Base-by-base conservation (phyloP, 2,329 filamentous ascomycete genomes). In the Dactylellina cionopaga region DNA sequence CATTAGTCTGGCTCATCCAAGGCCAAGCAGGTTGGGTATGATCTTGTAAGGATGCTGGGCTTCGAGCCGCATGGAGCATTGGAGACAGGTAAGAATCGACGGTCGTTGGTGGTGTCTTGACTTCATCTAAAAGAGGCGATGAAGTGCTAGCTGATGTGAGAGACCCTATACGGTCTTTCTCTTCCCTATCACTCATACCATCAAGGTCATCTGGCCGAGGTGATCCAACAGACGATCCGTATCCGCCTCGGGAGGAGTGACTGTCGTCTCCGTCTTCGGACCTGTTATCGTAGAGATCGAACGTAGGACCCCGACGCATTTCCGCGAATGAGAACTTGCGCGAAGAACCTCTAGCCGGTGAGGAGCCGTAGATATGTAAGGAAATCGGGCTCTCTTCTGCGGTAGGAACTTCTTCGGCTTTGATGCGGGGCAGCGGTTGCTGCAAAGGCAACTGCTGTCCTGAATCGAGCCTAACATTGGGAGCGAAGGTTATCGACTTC, bases 401-500 rank as follows among this genome's bases (percentile, higher is more conserved):
- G 1, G 51, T 43, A 5, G 52, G 43, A 44, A 43, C 41, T 15
- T 71, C 58, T 49, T 68, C 63, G 25, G 54, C 63, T 60, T 65
- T 65, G 44, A 54, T 58, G 3, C 68, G 35, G 41, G 76, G 75
- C 11, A 75, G 52, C 22, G 75, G 73, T 46, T 49, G 54, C 39
- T 75, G 74, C 22, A 76, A 41, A 3, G 74, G 74, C 35, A 76
- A 49, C 19, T 74, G 68, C 24, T 69, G 69, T 24, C 76, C 76
- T 6, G 71, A 74, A 63, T 76, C 76, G 13, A 76, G 49, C 37
- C 71, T 75, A 25, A 78, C 76, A 31, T 74, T 70, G 19, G 76
- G 75, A 51, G 76, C 75, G 37, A 78, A 78, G 22, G 75, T 75
- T 49, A 78, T 76, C 35, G 76, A 77, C 24, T 65, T 72, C 44